A percentile compares a stretch with the other conserved stretches of the same genome.
Conservation (phyloP, 257 asterid genomes). For the Gardenia jasminoides region DNA sequence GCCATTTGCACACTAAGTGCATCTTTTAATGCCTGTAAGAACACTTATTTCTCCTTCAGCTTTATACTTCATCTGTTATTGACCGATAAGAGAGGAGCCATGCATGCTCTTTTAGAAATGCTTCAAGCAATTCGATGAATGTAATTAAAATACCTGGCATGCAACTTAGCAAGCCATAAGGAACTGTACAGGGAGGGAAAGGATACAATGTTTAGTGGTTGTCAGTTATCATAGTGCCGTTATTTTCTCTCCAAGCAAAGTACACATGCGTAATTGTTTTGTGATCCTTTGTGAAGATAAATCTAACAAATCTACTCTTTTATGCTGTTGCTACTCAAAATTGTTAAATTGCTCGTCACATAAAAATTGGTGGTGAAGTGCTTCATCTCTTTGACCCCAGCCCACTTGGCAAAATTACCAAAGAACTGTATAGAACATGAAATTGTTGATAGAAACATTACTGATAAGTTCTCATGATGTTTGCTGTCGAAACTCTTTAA, state of each 20-base stretch:
- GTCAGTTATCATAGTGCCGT: background rate
- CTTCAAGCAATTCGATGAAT: background rate
- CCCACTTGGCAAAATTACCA: background rate
- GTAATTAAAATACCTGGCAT: too few relatives aligned
- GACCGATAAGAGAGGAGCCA: background rate
- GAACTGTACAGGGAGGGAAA: background rate
- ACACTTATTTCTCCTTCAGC: background rate
- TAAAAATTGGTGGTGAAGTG: background rate
- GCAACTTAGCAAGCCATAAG: background rate
- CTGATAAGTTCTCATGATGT: background rate
- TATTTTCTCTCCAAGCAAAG: background rate
- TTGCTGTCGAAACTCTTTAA: background rate
- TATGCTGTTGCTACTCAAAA: background rate
- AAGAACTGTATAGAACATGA: background rate
- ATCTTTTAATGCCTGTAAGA: too few relatives aligned
- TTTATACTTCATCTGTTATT: background rate
- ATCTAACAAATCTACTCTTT: background rate
- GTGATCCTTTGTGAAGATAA: background rate
- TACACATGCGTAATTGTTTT: background rate
- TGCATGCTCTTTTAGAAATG: background rate
- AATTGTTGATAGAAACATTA: background rate
- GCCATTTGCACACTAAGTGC: background rate
- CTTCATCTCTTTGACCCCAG: background rate
- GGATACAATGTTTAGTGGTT: background rate
- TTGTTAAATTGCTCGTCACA: background rate